Conservation (phyloP, 768 basidiomycete genomes). For the Boletus bicolor region DNA sequence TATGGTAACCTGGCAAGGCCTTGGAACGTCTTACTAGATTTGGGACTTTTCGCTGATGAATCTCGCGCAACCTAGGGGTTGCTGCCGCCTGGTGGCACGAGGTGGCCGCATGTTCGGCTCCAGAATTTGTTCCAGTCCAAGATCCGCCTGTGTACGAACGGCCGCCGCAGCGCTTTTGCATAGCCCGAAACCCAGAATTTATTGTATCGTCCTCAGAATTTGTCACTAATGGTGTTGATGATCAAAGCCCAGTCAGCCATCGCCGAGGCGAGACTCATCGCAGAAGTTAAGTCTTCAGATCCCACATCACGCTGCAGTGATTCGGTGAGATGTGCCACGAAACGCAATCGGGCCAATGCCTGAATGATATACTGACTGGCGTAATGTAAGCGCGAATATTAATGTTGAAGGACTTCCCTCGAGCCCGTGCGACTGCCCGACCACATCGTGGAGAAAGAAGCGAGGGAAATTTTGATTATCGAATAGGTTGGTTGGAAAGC, state of each 20-base stretch:
- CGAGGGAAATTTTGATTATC: background rate
- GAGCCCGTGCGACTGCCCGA: conserved; percentile 5
- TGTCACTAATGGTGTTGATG: background rate
- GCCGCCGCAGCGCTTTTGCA: background rate
- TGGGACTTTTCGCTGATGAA: too few species aligned
- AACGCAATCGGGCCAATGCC: background rate
- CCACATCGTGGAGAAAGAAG: conserved; percentile 16
- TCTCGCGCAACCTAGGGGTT: too few species aligned
- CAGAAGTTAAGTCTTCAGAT: background rate
- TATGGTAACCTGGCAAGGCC: too few species aligned
- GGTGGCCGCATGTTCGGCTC: too few species aligned
- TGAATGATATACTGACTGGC: background rate
- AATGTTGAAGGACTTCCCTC: background rate
- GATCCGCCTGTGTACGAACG: too few species aligned
- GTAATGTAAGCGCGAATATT: background rate
- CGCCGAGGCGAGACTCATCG: background rate
- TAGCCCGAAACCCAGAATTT: background rate
- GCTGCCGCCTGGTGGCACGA: too few species aligned
- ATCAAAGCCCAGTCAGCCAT: background rate
- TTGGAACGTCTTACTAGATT: too few species aligned
- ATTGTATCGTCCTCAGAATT: background rate
- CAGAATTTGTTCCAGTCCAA: too few species aligned
- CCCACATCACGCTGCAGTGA: background rate
- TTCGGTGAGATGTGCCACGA: background rate
- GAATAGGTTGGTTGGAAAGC: background rate